Percentiles rank a stretch among this genome's conserved stretches.
Evolutionary conservation across 805 yeast genomes (phyloP).

Genomic region (Barnettozyma pratensis): DNA sequence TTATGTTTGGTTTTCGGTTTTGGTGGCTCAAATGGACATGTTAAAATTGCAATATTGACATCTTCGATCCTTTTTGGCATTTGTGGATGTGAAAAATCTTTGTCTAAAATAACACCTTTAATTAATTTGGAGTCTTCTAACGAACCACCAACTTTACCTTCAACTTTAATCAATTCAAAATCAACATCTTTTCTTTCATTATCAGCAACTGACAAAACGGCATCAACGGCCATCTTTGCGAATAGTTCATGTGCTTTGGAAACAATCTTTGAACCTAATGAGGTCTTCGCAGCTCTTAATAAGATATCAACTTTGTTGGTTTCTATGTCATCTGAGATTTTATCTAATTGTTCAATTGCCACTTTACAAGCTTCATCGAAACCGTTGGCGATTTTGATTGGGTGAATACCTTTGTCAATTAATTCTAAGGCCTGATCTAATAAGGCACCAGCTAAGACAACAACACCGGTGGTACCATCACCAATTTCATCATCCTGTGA

Average conservation of each 20-base stretch:
- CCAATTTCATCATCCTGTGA: conserved; percentile 66
- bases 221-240: conserved; percentile 96
- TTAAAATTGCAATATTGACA: conserved; percentile 88
- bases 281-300: conserved; percentile 89
- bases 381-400: conserved; percentile 94
- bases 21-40: conserved; percentile 99
- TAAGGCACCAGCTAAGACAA: conserved; percentile 90
- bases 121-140: conserved; percentile 80
- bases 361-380: conserved; percentile 95
- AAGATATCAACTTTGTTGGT: conserved; percentile 41
- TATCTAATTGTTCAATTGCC: conserved; percentile 74
- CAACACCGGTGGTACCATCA: conserved; percentile 97
- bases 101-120: conserved; percentile 89
- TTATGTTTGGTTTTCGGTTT: conserved; percentile 99
- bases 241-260: conserved; percentile 90
- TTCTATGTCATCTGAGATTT: conserved; percentile 62
- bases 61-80: conserved; percentile 81
- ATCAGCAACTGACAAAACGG: conserved; percentile 90
- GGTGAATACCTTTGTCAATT: conserved; percentile 96
- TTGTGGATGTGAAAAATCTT: conserved; percentile 97
- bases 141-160: conserved; percentile 94
- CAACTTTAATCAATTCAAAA: conserved; percentile 91
- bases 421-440: conserved; percentile 91
- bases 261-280: conserved; percentile 92
- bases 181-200: conserved; percentile 91